Percentiles rank a stretch among this genome's conserved stretches.
Evolutionary conservation across 495 filamentous ascomycete genomes (phyloP).

Genomic region (Hypoxylon fragiforme): DNA sequence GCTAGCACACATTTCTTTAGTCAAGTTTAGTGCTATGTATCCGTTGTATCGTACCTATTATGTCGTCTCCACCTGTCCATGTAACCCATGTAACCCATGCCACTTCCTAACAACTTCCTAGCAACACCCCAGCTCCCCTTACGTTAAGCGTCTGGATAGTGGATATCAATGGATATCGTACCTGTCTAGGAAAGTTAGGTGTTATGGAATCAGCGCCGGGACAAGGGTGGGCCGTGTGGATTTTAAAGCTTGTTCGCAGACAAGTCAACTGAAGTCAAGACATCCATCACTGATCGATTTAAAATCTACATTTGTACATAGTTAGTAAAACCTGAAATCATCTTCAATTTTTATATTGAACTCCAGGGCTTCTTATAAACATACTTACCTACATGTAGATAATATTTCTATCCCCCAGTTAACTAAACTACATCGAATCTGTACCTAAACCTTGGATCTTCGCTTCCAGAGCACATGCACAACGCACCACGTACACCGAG

Average conservation of each 20-base stretch:
- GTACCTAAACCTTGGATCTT: not conserved
- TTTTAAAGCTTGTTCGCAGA: too few relatives aligned
- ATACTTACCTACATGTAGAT: too few relatives aligned
- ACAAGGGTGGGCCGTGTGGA: conserved; percentile 9
- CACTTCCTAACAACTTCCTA: not conserved
- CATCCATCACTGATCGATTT: too few relatives aligned
- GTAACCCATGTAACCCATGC: too few relatives aligned
- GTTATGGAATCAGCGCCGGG: conserved; percentile 6
- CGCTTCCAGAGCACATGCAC: conserved; percentile 8
- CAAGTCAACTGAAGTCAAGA: too few relatives aligned
- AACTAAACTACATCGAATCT: too few relatives aligned
- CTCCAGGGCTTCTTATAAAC: not conserved
- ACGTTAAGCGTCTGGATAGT: conserved; percentile 24
- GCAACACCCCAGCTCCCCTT: conserved; percentile 1
- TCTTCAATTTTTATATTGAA: not conserved
- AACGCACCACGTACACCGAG: too few relatives aligned
- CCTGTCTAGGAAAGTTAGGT: not conserved
- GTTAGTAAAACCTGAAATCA: not conserved
- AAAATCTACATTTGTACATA: too few relatives aligned
- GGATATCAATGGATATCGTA: conserved; percentile 8
- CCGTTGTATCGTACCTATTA: too few relatives aligned
- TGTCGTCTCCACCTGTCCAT: not conserved
- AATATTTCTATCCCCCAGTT: too few relatives aligned
- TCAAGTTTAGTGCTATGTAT: too few relatives aligned
- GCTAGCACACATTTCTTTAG: not conserved